A percentile compares a stretch with the other conserved stretches of the same genome.
Conservation (phyloP, 2,329 filamentous ascomycete genomes). For the Ophiostoma perfectum region DNA sequence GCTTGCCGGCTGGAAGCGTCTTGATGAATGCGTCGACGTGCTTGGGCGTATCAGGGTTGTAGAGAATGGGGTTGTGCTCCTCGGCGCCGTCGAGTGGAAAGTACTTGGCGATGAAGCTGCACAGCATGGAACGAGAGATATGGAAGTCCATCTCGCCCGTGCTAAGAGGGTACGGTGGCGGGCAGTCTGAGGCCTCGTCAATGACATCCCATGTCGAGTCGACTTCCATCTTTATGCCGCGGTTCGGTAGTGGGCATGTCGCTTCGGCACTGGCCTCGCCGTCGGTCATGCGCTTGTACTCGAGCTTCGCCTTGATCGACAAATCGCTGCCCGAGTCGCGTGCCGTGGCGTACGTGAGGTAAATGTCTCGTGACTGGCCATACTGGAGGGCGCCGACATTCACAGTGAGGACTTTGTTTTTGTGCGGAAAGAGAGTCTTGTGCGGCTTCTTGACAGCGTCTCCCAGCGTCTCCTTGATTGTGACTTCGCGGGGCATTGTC, state of each 20-base stretch:
- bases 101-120: conserved; percentile 44
- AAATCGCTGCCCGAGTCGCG: background rate
- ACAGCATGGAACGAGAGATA: conserved; percentile 45
- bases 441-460: conserved; percentile 33
- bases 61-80: conserved; percentile 34
- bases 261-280: conserved; percentile 34
- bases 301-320: background rate
- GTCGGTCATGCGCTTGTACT: conserved; percentile 32
- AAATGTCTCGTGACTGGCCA: conserved; percentile 55
- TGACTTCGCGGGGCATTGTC: conserved; percentile 35
- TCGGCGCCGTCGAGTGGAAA: conserved; percentile 38
- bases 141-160: conserved; percentile 45
- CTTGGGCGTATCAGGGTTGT: conserved; percentile 9
- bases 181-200: background rate
- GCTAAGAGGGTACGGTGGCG: conserved; percentile 28
- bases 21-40: conserved; percentile 21
- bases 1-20: conserved; percentile 14
- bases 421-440: background rate
- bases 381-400: conserved; percentile 52
- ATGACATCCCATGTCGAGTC: background rate
- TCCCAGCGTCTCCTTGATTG: conserved; percentile 39
- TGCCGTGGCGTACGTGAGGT: conserved; percentile 34
- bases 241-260: background rate
- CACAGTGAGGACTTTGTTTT: conserved; percentile 34
- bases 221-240: background rate